These are phyloP conservation scores for Aurinia saxatilis DNA, from an alignment of 345 rosid genomes.

Conservation along the genomic window DNA sequence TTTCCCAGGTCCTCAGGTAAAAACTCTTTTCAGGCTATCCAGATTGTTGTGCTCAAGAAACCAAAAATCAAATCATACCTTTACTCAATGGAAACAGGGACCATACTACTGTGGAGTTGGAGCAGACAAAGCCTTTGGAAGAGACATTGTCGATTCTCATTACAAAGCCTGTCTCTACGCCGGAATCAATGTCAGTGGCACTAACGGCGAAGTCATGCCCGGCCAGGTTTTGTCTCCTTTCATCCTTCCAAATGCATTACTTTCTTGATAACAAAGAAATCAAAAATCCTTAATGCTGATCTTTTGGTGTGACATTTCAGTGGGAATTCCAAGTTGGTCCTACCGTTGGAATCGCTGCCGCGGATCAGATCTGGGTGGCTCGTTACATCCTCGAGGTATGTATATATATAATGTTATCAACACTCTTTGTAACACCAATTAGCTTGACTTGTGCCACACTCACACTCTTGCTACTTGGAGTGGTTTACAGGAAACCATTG, in stretches of 20 bases:
- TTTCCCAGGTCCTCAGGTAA: conserved; percentile 75
- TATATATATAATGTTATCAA: too few species aligned
- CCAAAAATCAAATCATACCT: neutral
- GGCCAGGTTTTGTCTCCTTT: conserved; percentile 41
- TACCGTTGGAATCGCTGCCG: conserved; percentile 57
- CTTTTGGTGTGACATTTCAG: conserved; percentile 19
- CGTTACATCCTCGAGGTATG: conserved; percentile 77
- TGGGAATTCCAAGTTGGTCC: conserved; percentile 96
- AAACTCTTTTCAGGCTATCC: neutral
- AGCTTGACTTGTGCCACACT: too few species aligned
- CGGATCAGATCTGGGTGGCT: conserved; percentile 74
- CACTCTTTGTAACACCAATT: too few species aligned
- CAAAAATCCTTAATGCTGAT: neutral
- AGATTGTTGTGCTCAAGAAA: neutral
- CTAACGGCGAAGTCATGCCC: conserved; percentile 88
- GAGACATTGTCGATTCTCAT: conserved; percentile 70
- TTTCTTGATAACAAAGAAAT: neutral
- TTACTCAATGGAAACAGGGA: conserved; percentile 34
- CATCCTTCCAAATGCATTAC: neutral
- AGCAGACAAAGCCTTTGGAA: conserved; percentile 75
- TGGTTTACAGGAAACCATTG: too few species aligned
- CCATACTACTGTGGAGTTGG: conserved; percentile 84
- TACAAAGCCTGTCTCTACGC: conserved; percentile 87
- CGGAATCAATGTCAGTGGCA: conserved; percentile 67
- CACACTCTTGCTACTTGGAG: too few species aligned